Percentiles rank a stretch among this genome's conserved stretches.
These are phyloP conservation scores for Coemansia sp. DNA, from an alignment of 192 early-diverging fungal species.

Conservation along the genomic window DNA sequence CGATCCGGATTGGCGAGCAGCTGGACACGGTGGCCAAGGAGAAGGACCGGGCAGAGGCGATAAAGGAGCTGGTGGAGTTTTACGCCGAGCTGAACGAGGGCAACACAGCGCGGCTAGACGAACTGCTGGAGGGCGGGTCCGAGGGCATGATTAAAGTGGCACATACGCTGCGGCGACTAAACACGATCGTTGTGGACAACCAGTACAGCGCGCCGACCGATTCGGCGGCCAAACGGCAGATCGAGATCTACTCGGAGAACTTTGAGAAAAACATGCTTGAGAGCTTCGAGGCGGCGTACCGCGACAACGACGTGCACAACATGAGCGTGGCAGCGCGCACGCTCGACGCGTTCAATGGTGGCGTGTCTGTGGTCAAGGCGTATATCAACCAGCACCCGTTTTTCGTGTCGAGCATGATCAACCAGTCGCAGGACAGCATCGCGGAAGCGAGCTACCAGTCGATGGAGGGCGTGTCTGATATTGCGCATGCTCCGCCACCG, in stretches of 20 bases:
- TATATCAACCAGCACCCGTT: constrained; percentile 98
- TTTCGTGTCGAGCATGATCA: constrained; percentile 80
- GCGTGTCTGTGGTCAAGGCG: constrained; percentile 87
- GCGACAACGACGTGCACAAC: constrained; percentile 64
- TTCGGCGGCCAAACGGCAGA: constrained; percentile 71
- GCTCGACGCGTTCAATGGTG: constrained; percentile 93
- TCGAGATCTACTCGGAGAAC: constrained; percentile 91
- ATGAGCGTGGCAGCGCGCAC: constrained; percentile 81
- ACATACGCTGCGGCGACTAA: constrained; percentile 78
- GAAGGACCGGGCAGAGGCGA: constrained; percentile 79
- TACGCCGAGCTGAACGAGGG: constrained; percentile 90
- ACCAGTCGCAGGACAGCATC: constrained; percentile 57
- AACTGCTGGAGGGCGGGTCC: constrained; percentile 67
- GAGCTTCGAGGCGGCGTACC: constrained; percentile 85
- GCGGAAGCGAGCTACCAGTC: constrained; percentile 51
- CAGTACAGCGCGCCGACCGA: constrained; percentile 45
- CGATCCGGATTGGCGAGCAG: constrained; percentile 97
- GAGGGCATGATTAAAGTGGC: constrained; percentile 91
- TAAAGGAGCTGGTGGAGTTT: constrained; percentile 88
- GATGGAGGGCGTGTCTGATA: constrained; percentile 49
- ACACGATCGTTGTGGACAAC: constrained; percentile 62
- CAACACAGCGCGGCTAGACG: constrained; percentile 70
- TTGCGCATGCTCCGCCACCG: constrained; percentile 56
- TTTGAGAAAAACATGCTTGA: constrained; percentile 88
- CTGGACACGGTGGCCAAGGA: constrained; percentile 95